Evolutionary conservation across 164 flowering plant species (phyloP), one percentile per base, ranked within the genome.

Genomic region (Tinospora cordifolia): DNA sequence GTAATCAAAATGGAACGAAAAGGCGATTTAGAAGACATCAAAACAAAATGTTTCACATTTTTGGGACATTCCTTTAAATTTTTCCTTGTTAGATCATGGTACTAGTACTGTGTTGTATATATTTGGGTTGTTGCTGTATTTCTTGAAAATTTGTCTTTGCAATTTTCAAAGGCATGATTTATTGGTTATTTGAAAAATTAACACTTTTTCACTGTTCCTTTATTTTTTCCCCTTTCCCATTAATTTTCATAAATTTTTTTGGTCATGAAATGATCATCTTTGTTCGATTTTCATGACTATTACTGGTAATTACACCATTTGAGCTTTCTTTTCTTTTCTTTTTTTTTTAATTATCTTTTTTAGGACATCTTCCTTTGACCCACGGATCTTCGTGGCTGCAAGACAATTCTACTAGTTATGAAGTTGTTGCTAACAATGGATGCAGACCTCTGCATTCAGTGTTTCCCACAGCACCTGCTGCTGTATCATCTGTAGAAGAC

Each of bases 401-500:
- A 75, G 84, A 84, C 70, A 75, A 66, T 70, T 82, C 85, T 11
- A 62, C 62, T 15, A 27, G 39, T 69, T 68, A 66, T 14, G 58
- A 65, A 6, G 47, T 41, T 4, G 22, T 44, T 51, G 46, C 69
- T 40, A 74, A 65, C 69, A 73, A 40, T 39, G 79, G 77, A 67
- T 66, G 67, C 58, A 78, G 74, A 65, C 81, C 81, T 6, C 40
- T 85, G 66, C 70, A 75, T 74, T 88, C 89, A 0, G 79, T 75
- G 11, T 72, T 80, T 72, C 86, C 91, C 11, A 57, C 84, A 27
- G 64, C 80, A 60, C 76, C 84, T 30, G 94, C 92, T 24, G 62
- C 79, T 65, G 88, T 88, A 77, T 75, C 98, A 24, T 83, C 96
- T 15, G 89, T 89, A 72, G 72, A 85, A 73, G 94, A 89, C 71